These are phyloP conservation scores for Phytomonas serpens DNA, from an alignment of 208 protist genomes.

Conservation along the genomic window DNA sequence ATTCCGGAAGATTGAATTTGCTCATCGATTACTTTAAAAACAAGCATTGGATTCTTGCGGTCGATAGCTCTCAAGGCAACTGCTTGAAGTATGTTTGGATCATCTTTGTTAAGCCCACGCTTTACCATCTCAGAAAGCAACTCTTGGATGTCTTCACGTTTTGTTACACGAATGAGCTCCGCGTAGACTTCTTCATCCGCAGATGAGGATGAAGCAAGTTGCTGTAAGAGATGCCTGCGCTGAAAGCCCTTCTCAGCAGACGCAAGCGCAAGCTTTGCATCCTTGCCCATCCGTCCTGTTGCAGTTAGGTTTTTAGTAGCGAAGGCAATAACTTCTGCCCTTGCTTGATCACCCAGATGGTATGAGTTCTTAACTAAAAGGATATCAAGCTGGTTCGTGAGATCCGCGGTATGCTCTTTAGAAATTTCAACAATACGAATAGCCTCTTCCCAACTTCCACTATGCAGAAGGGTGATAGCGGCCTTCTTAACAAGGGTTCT, in stretches of 20 bases:
- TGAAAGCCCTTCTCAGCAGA: conserved; percentile 30
- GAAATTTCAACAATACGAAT: conserved; percentile 39
- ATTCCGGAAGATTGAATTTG: conserved; percentile 52
- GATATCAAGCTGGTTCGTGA: conserved; percentile 34
- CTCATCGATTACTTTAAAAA: conserved; percentile 57
- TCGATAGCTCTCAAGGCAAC: conserved; percentile 43
- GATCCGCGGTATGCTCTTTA: conserved; percentile 28
- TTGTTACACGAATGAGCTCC: conserved; percentile 49
- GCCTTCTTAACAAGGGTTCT: conserved; percentile 22
- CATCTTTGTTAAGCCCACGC: conserved; percentile 59
- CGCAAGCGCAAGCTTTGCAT: conserved; percentile 49
- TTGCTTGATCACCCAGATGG: conserved; percentile 24
- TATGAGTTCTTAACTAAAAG: conserved; percentile 23
- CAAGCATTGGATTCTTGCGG: conserved; percentile 28
- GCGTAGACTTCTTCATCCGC: conserved; percentile 73
- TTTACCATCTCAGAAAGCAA: conserved; percentile 55
- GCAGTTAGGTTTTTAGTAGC: conserved; percentile 37
- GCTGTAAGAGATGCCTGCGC: conserved; percentile 37
- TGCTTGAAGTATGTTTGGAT: conserved; percentile 54
- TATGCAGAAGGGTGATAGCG: conserved; percentile 16
- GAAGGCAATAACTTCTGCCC: conserved; percentile 25
- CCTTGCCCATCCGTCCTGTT: conserved; percentile 22
- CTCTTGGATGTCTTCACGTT: conserved; percentile 29
- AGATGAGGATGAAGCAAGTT: conserved; percentile 44
- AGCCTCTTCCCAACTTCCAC: conserved; percentile 56